Evolutionary conservation across 139 green algal species (phyloP).

Genomic region (Pleodorina starrii): DNA sequence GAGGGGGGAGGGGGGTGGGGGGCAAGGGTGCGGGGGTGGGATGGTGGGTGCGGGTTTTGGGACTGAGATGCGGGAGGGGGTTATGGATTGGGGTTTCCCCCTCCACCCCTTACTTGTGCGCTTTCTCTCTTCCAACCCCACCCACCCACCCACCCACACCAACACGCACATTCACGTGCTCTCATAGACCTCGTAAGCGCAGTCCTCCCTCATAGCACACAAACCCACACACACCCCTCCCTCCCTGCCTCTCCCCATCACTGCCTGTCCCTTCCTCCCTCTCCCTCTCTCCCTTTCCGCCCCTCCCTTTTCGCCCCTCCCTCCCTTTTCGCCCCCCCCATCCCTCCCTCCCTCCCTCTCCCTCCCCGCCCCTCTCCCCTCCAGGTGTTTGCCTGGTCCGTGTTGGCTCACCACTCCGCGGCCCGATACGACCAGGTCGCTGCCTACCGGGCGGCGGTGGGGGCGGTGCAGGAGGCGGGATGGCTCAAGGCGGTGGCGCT

Average conservation of each 20-base stretch:
- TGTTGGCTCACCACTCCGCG: conserved; percentile 53
- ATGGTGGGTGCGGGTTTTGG: background rate
- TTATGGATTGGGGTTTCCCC: too few species aligned
- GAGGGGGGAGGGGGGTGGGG: background rate
- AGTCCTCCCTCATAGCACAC: too few species aligned
- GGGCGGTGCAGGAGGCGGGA: conserved; percentile 31
- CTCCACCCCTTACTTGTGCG: too few species aligned
- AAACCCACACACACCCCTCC: too few species aligned
- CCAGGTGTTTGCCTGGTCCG: conserved; percentile 56
- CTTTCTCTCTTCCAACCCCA: too few species aligned
- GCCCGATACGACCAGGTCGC: conserved; percentile 58
- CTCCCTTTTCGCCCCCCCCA: background rate
- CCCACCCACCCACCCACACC: too few species aligned
- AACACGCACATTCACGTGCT: too few species aligned
- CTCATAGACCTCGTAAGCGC: too few species aligned
- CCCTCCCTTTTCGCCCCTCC: background rate
- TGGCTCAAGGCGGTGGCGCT: conserved; percentile 62
- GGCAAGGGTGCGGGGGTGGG: background rate
- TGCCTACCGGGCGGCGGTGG: conserved; percentile 28
- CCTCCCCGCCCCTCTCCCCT: background rate
- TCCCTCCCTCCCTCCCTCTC: background rate
- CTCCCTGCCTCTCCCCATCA: too few species aligned
- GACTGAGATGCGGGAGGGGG: background rate
- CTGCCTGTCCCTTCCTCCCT: too few species aligned
- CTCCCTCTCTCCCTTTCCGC: background rate